A percentile compares a stretch with the other conserved stretches of the same genome.
phyloP scores from a whole-genome alignment of 78 protist species.

The Bodo saltans region DNA sequence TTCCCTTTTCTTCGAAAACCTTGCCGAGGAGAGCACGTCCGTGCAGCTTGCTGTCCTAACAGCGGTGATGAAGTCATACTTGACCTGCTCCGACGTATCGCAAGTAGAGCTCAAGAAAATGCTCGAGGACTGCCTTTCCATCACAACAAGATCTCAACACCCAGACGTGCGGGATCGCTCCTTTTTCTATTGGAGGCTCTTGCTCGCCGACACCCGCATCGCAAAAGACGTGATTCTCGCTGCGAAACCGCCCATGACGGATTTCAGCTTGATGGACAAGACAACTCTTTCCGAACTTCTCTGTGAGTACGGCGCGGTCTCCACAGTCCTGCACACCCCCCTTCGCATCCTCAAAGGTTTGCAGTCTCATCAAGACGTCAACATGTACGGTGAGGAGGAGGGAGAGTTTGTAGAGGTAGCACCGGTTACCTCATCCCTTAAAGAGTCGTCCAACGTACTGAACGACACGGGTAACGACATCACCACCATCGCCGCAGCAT shows the following conservation, averaged over 20 bases:
- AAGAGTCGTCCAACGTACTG: neutral
- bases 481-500: neutral
- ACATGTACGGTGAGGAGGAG: too few relatives aligned
- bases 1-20: slow-evolving; percentile 76
- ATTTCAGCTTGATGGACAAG: slow-evolving; percentile 51
- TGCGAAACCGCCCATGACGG: slow-evolving; percentile 88
- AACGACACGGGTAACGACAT: neutral
- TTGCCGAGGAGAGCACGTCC: slow-evolving; percentile 73
- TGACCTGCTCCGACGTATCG: slow-evolving; percentile 45
- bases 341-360: neutral
- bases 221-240: slow-evolving; percentile 87
- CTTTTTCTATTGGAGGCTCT: slow-evolving; percentile 97
- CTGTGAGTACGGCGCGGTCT: neutral
- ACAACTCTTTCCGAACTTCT: neutral
- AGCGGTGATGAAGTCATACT: slow-evolving; percentile 95
- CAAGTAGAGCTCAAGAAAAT: slow-evolving; percentile 78
- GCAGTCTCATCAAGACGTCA: neutral
- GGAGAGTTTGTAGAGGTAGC: too few relatives aligned
- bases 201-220: slow-evolving; percentile 91
- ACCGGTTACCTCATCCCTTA: too few relatives aligned
- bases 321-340: neutral
- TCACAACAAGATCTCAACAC: slow-evolving; percentile 90
- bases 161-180: slow-evolving; percentile 99
- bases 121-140: slow-evolving; percentile 75
- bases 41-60: slow-evolving; percentile 97